These are phyloP conservation scores for Aspergillus sergii DNA, from an alignment of 2,329 filamentous ascomycete species.

Conservation along the genomic window DNA sequence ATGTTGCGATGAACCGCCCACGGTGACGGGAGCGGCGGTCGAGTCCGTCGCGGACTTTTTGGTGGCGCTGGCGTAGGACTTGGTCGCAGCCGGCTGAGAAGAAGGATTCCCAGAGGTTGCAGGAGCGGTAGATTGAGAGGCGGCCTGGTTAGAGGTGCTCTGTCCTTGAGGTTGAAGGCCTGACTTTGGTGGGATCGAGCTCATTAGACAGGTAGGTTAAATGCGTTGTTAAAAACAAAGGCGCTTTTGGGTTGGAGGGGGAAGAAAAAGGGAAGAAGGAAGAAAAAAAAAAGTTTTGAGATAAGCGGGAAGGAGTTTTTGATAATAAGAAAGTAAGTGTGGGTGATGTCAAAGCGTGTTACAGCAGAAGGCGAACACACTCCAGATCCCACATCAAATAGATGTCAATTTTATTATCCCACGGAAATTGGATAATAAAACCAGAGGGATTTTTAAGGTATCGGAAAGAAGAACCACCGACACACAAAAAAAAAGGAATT, in stretches of 20 bases:
- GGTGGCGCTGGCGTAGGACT: slow-evolving; percentile 64
- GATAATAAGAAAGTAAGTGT: slow-evolving; percentile 3
- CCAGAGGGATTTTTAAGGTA: slow-evolving; percentile 8
- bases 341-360: slow-evolving; percentile 24
- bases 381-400: slow-evolving; percentile 26
- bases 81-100: slow-evolving; percentile 55
- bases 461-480: slow-evolving; percentile 21
- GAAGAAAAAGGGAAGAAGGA: slow-evolving; percentile 11
- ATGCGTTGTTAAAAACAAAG: slow-evolving; percentile 13
- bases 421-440: slow-evolving; percentile 16
- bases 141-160: slow-evolving; percentile 52
- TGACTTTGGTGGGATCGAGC: slow-evolving; percentile 55
- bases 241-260: slow-evolving; percentile 1
- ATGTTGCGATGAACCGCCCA: slow-evolving; percentile 56
- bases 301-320: slow-evolving; percentile 5
- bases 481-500: slow-evolving; percentile 3
- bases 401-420: slow-evolving; percentile 16
- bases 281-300: slow-evolving; percentile 10
- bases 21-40: slow-evolving; percentile 54
- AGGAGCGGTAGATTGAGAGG: slow-evolving; percentile 49
- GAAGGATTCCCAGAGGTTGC: slow-evolving; percentile 55
- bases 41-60: slow-evolving; percentile 60
- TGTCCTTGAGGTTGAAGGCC: slow-evolving; percentile 55
- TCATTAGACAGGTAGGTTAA: slow-evolving; percentile 58
- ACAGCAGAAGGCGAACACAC: slow-evolving; percentile 22